These are phyloP conservation scores for Selenicereus undatus DNA, from an alignment of 148 eudicot species.

Conservation along the genomic window DNA sequence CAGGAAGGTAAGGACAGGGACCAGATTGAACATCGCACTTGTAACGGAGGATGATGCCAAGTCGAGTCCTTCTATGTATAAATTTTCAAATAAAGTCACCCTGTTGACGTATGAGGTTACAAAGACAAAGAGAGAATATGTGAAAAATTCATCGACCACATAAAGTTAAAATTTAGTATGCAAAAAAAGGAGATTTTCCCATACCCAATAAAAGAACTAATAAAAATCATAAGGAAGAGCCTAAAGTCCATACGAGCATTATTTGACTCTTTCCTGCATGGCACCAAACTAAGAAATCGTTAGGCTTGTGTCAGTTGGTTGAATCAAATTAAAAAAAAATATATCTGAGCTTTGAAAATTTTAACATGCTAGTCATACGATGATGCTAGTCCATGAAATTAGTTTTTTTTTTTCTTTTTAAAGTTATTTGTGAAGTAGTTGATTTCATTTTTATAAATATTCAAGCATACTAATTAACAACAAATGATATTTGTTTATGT, in stretches of 20 bases:
- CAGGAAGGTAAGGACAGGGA: slow-evolving; percentile 64
- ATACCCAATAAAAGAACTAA: slow-evolving; percentile 58
- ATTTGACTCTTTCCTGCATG: slow-evolving; percentile 15
- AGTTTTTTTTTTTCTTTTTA: too few species aligned
- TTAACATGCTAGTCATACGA: too few species aligned
- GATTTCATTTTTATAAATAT: too few species aligned
- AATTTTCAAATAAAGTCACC: slow-evolving; percentile 48
- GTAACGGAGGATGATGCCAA: slow-evolving; percentile 56
- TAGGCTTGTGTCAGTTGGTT: neutral
- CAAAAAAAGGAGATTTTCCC: neutral
- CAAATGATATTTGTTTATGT: too few species aligned
- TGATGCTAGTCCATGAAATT: too few species aligned
- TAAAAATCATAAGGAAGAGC: slow-evolving; percentile 50
- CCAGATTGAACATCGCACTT: slow-evolving; percentile 53
- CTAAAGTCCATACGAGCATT: slow-evolving; percentile 32
- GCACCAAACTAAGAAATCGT: neutral
- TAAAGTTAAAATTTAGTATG: too few species aligned
- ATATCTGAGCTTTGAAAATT: too few species aligned
- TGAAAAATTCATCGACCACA: neutral
- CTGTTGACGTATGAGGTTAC: slow-evolving; percentile 27
- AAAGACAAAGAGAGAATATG: neutral
- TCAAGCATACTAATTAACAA: too few species aligned
- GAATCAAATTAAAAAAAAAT: too few species aligned
- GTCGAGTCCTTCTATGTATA: slow-evolving; percentile 53
- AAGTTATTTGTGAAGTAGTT: too few species aligned